Evolutionary conservation across 208 protist species (phyloP).

Genomic region (Acanthamoeba royreba): DNA sequence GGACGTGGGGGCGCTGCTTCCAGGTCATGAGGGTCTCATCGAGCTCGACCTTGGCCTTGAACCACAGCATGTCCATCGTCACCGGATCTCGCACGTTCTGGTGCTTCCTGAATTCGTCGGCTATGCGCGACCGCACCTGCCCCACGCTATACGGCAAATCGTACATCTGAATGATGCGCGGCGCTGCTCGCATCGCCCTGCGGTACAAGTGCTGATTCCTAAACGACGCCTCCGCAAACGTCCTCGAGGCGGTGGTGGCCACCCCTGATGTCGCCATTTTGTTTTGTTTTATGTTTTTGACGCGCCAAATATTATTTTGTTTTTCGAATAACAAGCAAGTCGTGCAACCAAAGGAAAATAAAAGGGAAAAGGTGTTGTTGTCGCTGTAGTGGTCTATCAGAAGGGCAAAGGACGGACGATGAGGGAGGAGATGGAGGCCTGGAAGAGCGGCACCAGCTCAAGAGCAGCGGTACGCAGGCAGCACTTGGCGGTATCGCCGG

Average conservation of each 20-base stretch:
- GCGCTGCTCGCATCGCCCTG: neutral
- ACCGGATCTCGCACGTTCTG: conserved; percentile 18
- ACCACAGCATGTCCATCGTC: conserved; percentile 5
- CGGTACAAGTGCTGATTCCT: conserved; percentile 18
- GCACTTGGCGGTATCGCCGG: neutral
- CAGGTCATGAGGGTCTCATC: neutral
- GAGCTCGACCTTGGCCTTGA: conserved; percentile 5
- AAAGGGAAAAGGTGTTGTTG: too few species aligned
- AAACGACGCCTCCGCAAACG: neutral
- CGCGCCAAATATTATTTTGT: too few species aligned
- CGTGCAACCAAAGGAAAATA: too few species aligned
- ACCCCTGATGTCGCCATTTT: neutral
- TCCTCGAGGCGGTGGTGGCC: neutral
- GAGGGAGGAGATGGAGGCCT: neutral
- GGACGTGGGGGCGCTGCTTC: neutral
- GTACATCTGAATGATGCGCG: conserved; percentile 38
- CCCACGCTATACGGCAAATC: neutral
- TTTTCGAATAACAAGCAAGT: too few species aligned
- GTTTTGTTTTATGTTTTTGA: too few species aligned
- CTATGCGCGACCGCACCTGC: neutral
- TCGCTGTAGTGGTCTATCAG: too few species aligned
- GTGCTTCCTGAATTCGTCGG: conserved; percentile 37
- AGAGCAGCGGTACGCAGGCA: neutral
- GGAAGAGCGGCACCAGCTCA: neutral
- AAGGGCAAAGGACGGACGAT: neutral